Evolutionary conservation across 768 basidiomycete genomes (phyloP), one percentile per base, ranked within the genome.

Genomic region (Russula vinacea): DNA sequence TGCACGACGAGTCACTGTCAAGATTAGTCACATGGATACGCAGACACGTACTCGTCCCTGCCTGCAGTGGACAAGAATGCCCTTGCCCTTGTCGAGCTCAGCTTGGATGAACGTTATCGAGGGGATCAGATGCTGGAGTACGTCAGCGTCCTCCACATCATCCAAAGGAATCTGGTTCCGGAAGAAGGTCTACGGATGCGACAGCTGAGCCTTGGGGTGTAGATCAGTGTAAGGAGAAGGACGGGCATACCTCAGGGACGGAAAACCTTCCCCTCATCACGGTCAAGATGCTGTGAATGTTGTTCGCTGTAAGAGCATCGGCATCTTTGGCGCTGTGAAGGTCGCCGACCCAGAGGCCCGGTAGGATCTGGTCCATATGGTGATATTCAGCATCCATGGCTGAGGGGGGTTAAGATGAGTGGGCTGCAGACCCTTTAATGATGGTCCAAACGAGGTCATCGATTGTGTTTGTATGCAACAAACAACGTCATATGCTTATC

Each of bases 21-120:
- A 40, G 19, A 22, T 44, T 32, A 39, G 19, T 53, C 29, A 47
- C 5, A 37, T 45, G 47, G 9, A 40, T 26, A 29, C 53, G 66
- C 5, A n/a, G 19, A 24, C 26, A 82, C 89, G 73, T 75, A 92
- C 91, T 92, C 75, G 92, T 80, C 29, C 94, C 94, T 26, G 91
- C 92, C 62, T 91, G 88, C 94, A 96, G 74, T 97, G 94, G 0
- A 97, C 90, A 22, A 96, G 77, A 1, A 98, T 88, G 1, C 88
- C 88, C 35, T 86, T 77, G 0, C 83, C 85, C 70, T 88, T 89
- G 72, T 86, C 82, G 3, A 94, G 74, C 68, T 94, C 89, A 14
- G 82, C 80, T 66, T 90, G 81, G 51, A 97, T 94, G 76, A 94
- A 94, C 5, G 87, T 83, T 60, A 94, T 91, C 3, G 88, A 84